Conservation (phyloP, 192 early-diverging fungal genomes). For the Coemansia sp. region DNA sequence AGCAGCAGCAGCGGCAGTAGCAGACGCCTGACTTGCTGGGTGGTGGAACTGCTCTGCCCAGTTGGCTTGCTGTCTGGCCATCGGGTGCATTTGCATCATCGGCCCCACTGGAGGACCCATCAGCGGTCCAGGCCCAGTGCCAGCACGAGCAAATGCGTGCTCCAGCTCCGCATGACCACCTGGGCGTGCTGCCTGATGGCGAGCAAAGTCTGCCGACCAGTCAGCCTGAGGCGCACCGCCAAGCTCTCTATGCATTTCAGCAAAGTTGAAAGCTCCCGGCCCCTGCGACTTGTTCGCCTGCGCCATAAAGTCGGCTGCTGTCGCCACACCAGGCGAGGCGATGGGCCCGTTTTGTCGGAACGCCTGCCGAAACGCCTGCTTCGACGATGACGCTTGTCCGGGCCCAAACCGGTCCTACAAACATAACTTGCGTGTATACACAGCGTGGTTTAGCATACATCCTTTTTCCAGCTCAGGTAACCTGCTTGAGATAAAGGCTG, state of each 20-base stretch:
- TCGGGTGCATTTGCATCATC: conserved; percentile 48
- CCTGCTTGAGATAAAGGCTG: neutral
- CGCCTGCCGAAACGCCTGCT: conserved; percentile 48
- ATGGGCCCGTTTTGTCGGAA: conserved; percentile 38
- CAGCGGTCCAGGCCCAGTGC: conserved; percentile 14
- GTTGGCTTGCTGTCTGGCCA: conserved; percentile 24
- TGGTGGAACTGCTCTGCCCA: conserved; percentile 62
- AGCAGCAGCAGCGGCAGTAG: conserved; percentile 15
- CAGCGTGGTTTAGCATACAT: neutral
- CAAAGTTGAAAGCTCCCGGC: conserved; percentile 66
- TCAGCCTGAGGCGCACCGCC: conserved; percentile 51
- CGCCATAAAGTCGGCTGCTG: conserved; percentile 27
- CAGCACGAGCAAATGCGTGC: conserved; percentile 39
- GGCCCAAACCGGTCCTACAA: conserved; percentile 47
- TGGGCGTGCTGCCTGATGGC: conserved; percentile 51
- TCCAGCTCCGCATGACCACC: conserved; percentile 49
- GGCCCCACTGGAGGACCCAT: conserved; percentile 8
- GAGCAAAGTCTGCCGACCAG: conserved; percentile 76
- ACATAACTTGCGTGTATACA: neutral
- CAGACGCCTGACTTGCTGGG: conserved; percentile 24
- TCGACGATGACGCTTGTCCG: conserved; percentile 44
- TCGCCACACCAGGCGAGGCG: conserved; percentile 22
- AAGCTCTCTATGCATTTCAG: conserved; percentile 71
- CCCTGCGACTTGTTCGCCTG: conserved; percentile 22
- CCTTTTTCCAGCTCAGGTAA: neutral